Percentiles rank a stretch among this genome's conserved stretches.
These are phyloP conservation scores for Penicillium sp. DNA, from an alignment of 2,329 filamentous ascomycete species.

Conservation along the genomic window DNA sequence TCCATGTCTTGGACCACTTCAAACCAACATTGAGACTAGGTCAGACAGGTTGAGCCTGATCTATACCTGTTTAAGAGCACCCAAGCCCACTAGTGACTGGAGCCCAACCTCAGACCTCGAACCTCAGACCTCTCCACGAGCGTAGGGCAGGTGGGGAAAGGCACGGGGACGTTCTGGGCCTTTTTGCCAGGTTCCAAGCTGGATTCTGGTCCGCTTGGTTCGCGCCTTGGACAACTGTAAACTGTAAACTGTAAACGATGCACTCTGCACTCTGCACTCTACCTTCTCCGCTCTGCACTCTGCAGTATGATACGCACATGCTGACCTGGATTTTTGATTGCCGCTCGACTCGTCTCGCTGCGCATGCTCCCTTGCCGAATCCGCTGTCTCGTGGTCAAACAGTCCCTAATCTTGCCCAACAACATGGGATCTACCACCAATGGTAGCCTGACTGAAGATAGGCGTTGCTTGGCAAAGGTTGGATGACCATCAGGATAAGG, in stretches of 20 bases:
- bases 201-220: neutral
- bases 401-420: neutral
- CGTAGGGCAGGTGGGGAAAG: neutral
- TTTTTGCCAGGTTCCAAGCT: no score
- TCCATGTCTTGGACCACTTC: neutral
- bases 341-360: neutral
- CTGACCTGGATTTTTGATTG: neutral
- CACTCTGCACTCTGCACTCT: neutral
- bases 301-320: neutral
- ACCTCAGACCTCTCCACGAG: neutral
- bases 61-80: no score
- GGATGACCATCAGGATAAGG: neutral
- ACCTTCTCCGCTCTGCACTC: neutral
- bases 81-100: no score
- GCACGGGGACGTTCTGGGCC: neutral
- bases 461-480: constrained; percentile 1
- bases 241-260: no score
- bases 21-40: neutral
- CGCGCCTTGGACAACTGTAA: neutral
- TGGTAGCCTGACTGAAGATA: neutral
- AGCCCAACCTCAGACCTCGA: no score
- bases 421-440: neutral
- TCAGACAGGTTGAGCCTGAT: neutral
- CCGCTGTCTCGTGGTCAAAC: neutral
- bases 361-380: neutral